phyloP scores from a whole-genome alignment of 495 filamentous ascomycete genomes.

The Friedmanniomyces simplex region DNA sequence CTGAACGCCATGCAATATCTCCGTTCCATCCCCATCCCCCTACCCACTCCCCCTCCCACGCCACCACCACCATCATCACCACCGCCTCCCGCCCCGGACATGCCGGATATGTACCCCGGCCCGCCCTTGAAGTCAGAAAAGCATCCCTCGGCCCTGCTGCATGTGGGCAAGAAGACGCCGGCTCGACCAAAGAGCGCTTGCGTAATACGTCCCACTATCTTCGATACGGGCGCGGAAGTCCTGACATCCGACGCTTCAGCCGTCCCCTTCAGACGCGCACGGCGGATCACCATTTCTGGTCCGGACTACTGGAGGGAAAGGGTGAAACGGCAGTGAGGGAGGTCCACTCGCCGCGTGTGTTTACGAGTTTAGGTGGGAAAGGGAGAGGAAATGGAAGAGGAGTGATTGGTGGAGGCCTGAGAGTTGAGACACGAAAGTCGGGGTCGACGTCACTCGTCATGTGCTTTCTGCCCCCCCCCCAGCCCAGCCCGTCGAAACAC shows the following conservation, averaged over 20 bases:
- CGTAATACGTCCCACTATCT: background rate
- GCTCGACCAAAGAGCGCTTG: background rate
- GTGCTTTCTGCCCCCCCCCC: no score
- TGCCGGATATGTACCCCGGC: background rate
- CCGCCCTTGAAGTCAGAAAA: conserved; percentile 1
- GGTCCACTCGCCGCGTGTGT: background rate
- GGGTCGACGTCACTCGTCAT: background rate
- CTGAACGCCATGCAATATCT: background rate
- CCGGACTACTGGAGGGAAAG: background rate
- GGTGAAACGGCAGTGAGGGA: background rate
- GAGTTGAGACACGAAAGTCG: no score
- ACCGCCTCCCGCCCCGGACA: background rate
- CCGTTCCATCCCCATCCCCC: background rate
- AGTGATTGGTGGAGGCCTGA: background rate
- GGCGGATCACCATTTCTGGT: background rate
- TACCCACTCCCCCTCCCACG: background rate
- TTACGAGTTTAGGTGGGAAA: background rate
- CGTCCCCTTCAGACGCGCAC: background rate
- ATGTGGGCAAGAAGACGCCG: background rate
- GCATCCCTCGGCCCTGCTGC: background rate
- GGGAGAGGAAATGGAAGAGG: background rate
- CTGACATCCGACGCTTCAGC: background rate
- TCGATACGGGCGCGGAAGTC: background rate
- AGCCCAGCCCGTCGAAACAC: no score
- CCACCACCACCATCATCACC: background rate